Evolutionary conservation across 2,329 filamentous ascomycete species (phyloP).

Genomic region (Neobulgaria alba): DNA sequence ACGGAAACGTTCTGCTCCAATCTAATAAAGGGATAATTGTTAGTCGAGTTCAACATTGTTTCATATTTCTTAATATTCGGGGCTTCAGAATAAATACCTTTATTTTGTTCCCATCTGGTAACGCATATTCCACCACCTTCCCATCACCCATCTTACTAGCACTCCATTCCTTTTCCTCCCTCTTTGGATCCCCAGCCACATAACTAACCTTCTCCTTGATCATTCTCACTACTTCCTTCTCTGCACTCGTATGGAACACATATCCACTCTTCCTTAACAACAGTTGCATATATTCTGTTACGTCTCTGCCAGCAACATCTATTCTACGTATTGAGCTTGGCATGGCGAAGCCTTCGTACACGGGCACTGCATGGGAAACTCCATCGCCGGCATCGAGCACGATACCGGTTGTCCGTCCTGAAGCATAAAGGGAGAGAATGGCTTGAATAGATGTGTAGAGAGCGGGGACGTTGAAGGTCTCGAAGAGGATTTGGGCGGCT

Average conservation of each 20-base stretch:
- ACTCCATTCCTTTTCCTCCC: slow-evolving; percentile 94
- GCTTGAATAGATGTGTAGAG: slow-evolving; percentile 96
- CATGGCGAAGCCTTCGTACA: slow-evolving; percentile 97
- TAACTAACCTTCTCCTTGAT: slow-evolving; percentile 96
- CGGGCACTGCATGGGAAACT: slow-evolving; percentile 92
- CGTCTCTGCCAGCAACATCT: slow-evolving; percentile 90
- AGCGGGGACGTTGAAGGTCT: slow-evolving; percentile 96
- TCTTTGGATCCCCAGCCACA: slow-evolving; percentile 80
- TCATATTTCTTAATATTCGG: not conserved
- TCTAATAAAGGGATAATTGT: slow-evolving; percentile 43
- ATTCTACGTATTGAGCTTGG: slow-evolving; percentile 91
- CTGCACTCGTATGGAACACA: slow-evolving; percentile 93
- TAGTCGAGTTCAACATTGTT: slow-evolving; percentile 7
- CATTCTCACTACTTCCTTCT: slow-evolving; percentile 96
- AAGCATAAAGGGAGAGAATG: slow-evolving; percentile 90
- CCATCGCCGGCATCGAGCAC: slow-evolving; percentile 94
- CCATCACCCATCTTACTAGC: slow-evolving; percentile 57
- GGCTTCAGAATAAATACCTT: slow-evolving; percentile 49
- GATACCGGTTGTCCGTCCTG: slow-evolving; percentile 89
- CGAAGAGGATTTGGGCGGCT: slow-evolving; percentile 94
- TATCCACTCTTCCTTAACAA: slow-evolving; percentile 86
- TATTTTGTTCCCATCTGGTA: slow-evolving; percentile 89
- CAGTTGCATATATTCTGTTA: slow-evolving; percentile 90
- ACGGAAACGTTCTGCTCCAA: slow-evolving; percentile 89
- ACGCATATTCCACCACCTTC: slow-evolving; percentile 76